Evolutionary conservation across 345 rosid genomes (phyloP), one percentile per base, ranked within the genome.

Genomic region (Melaleuca quinquenervia): DNA sequence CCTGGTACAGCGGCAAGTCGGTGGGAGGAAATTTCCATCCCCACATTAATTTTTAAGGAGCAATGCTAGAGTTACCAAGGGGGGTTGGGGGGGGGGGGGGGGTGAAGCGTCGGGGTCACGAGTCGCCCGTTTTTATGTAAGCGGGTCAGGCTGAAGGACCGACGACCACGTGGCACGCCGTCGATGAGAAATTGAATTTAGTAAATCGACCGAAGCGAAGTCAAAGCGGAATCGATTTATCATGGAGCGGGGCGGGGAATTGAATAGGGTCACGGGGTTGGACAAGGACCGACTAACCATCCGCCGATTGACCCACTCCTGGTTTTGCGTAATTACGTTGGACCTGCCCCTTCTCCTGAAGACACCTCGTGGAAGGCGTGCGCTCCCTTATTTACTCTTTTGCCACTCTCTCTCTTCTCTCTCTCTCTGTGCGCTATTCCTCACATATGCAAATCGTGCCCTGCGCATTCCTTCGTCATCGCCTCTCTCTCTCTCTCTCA

Each of bases 381-480:
- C 50, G 45, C 60, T 26, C n/a, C 1, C 6, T 51, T 48, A 50
- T 78, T 50, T 16, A 70, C 80, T 11, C 20, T 70, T 10, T 36
- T 55, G 45, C 50, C 87, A 32, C 55, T 70, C 62, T 70, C 49
- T 15, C 86, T 22, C 80, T 52, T 8, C 3, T 8, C 51, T 84
- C 32, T 41, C 75, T 29, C 58, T 21, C n/a, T 75, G 27, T 10
- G 15, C 20, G 12, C 8, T 41, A 11, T 78, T 41, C 55, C 27
- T 82, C 87, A 82, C 87, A 82, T 62, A 62, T 86, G 84, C 36
- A 26, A 44, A 58, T 56, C 87, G 87, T 86, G 87, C n/a, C 83
- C 50, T 5, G 32, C 50, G 32, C 50, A 24, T n/a, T 18, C 53
- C 45, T 26, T 16, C 75, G 18, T 20, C 50, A 9, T 24, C 56